phyloP scores from a whole-genome alignment of 208 protist genomes.

The Leishmania aethiopica region DNA sequence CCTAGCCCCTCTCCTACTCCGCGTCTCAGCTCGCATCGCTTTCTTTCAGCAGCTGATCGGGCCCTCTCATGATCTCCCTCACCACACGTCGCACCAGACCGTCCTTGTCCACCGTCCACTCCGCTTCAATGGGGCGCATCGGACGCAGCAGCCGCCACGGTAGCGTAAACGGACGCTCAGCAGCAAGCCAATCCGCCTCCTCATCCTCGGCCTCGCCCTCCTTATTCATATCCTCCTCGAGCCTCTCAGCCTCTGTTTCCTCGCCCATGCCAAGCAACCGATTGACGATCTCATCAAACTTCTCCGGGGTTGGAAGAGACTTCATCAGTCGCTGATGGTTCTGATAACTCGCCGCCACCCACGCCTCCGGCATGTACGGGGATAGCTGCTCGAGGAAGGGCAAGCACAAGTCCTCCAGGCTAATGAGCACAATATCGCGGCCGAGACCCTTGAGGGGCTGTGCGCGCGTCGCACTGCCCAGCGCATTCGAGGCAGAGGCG shows the following conservation, averaged over 20 bases:
- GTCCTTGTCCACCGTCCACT: conserved; percentile 29
- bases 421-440: conserved; percentile 50
- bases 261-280: conserved; percentile 31
- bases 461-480: not conserved
- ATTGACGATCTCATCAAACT: conserved; percentile 45
- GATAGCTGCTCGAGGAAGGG: conserved; percentile 43
- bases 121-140: conserved; percentile 14
- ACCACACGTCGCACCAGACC: conserved; percentile 27
- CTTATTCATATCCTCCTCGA: conserved; percentile 5
- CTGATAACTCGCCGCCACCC: conserved; percentile 31
- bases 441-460: conserved; percentile 36
- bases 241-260: conserved; percentile 12
- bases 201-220: not conserved
- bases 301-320: conserved; percentile 27
- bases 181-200: not conserved
- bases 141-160: conserved; percentile 29
- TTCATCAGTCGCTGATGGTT: conserved; percentile 42
- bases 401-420: conserved; percentile 50
- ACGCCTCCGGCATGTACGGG: conserved; percentile 51
- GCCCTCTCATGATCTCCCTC: conserved; percentile 19
- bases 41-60: conserved; percentile 11
- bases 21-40: conserved; percentile 9
- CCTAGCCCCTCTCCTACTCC: not conserved
- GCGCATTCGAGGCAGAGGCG: not conserved
- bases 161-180: conserved; percentile 6